These are phyloP conservation scores for Globisporangium recalcitrans DNA, from an alignment of 352 stramenopile species.

Conservation along the genomic window DNA sequence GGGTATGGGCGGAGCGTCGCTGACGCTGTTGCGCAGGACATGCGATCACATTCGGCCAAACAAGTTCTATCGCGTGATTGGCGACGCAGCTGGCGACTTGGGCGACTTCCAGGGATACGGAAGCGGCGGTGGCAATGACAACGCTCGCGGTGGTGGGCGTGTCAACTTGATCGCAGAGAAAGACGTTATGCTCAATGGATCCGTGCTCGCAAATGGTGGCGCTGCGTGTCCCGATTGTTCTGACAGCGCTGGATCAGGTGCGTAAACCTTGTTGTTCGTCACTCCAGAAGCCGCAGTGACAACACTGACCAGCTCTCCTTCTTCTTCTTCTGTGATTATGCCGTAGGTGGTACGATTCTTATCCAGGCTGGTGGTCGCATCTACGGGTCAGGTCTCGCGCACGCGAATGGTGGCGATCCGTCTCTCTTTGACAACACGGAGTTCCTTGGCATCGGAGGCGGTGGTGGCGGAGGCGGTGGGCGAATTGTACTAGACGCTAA, in stretches of 20 bases:
- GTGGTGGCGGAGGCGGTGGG: slow-evolving; percentile 53
- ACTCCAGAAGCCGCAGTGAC: neutral
- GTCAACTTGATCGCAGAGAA: slow-evolving; percentile 37
- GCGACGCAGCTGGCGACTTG: slow-evolving; percentile 41
- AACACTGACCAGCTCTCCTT: neutral
- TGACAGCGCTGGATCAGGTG: slow-evolving; percentile 58
- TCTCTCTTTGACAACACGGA: slow-evolving; percentile 27
- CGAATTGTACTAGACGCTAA: slow-evolving; percentile 49
- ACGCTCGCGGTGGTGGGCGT: slow-evolving; percentile 54
- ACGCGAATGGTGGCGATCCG: slow-evolving; percentile 52
- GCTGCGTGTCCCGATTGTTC: slow-evolving; percentile 42
- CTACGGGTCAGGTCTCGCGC: slow-evolving; percentile 34
- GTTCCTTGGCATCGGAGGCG: slow-evolving; percentile 25
- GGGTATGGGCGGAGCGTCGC: slow-evolving; percentile 64
- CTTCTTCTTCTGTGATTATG: neutral
- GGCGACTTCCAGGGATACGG: slow-evolving; percentile 80
- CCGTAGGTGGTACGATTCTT: slow-evolving; percentile 43
- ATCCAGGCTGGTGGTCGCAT: slow-evolving; percentile 34
- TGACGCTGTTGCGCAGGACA: slow-evolving; percentile 27
- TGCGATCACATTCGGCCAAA: slow-evolving; percentile 57
- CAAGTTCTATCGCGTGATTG: slow-evolving; percentile 61
- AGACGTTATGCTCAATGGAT: slow-evolving; percentile 57
- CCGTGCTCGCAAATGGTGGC: slow-evolving; percentile 58
- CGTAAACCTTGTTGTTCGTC: neutral
- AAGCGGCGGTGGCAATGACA: slow-evolving; percentile 63